Percentiles rank a stretch among this genome's conserved stretches.
Evolutionary conservation across 805 yeast species (phyloP).

Genomic region (Nakazawaea anatomiae): DNA sequence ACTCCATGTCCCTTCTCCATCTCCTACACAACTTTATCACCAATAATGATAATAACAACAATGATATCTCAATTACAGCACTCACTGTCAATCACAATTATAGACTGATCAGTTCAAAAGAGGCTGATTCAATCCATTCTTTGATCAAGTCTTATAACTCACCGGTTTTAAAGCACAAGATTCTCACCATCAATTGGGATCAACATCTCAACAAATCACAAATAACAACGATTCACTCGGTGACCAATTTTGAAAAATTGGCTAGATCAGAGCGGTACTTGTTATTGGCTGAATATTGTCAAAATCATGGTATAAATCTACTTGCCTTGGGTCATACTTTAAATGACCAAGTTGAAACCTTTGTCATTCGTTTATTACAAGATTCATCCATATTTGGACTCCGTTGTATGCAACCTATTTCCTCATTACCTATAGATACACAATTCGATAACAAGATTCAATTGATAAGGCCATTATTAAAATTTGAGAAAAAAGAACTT

Average conservation of each 20-base stretch:
- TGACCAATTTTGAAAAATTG: slow-evolving; percentile 44
- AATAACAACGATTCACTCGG: not conserved
- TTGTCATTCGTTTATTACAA: slow-evolving; percentile 42
- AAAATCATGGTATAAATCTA: slow-evolving; percentile 22
- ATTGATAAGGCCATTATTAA: slow-evolving; percentile 49
- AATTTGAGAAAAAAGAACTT: slow-evolving; percentile 36
- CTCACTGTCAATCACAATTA: slow-evolving; percentile 63
- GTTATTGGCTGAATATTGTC: slow-evolving; percentile 36
- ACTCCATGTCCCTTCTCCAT: slow-evolving; percentile 64
- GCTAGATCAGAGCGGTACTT: slow-evolving; percentile 54
- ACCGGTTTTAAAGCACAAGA: slow-evolving; percentile 18
- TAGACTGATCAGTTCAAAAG: slow-evolving; percentile 41
- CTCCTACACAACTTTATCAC: slow-evolving; percentile 24
- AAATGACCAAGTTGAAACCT: slow-evolving; percentile 73
- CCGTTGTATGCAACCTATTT: slow-evolving; percentile 32
- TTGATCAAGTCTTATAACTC: not conserved
- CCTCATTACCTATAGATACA: not conserved
- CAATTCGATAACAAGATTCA: slow-evolving; percentile 13
- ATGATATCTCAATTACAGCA: slow-evolving; percentile 27
- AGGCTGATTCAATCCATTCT: slow-evolving; percentile 30
- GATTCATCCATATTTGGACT: slow-evolving; percentile 53
- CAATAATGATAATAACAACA: not conserved
- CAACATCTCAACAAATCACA: slow-evolving; percentile 1
- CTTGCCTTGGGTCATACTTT: slow-evolving; percentile 61
- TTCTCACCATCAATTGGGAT: slow-evolving; percentile 16